These are phyloP conservation scores for Phytophthora cactorum DNA, from an alignment of 352 stramenopile species.

Conservation along the genomic window DNA sequence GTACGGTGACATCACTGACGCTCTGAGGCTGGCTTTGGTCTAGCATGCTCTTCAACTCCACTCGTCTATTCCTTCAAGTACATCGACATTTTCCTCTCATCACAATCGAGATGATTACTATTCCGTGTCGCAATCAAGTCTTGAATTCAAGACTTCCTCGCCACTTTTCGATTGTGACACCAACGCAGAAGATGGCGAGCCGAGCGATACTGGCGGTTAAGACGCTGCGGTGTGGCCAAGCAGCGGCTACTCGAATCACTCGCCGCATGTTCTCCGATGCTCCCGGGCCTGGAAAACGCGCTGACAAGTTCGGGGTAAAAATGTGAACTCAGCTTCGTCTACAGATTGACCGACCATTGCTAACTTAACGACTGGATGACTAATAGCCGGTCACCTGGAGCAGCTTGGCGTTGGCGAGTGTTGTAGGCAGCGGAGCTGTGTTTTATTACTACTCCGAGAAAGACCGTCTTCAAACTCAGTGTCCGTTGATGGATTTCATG, in stretches of 20 bases:
- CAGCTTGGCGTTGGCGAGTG: constrained; percentile 69
- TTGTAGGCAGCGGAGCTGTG: constrained; percentile 65
- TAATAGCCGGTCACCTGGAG: constrained; percentile 82
- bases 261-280: constrained; percentile 46
- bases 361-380: not conserved
- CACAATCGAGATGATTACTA: constrained; percentile 14
- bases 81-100: constrained; percentile 1
- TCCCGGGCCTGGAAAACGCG: constrained; percentile 20
- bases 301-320: constrained; percentile 64
- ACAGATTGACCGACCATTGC: not conserved
- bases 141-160: too few species aligned
- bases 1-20: too few species aligned
- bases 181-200: not conserved
- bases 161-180: constrained; percentile 5
- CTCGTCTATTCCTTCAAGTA: too few species aligned
- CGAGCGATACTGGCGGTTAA: constrained; percentile 21
- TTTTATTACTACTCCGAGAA: constrained; percentile 91
- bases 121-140: constrained; percentile 3
- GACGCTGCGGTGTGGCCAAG: constrained; percentile 9
- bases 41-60: too few species aligned
- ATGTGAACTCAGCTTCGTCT: not conserved
- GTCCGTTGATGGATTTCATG: constrained; percentile 30
- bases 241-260: not conserved
- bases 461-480: constrained; percentile 82
- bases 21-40: too few species aligned